Percentiles rank a stretch among this genome's conserved stretches.
These are phyloP conservation scores for Chaetomium strumarium DNA, from an alignment of 2,329 filamentous ascomycete species.

Conservation along the genomic window DNA sequence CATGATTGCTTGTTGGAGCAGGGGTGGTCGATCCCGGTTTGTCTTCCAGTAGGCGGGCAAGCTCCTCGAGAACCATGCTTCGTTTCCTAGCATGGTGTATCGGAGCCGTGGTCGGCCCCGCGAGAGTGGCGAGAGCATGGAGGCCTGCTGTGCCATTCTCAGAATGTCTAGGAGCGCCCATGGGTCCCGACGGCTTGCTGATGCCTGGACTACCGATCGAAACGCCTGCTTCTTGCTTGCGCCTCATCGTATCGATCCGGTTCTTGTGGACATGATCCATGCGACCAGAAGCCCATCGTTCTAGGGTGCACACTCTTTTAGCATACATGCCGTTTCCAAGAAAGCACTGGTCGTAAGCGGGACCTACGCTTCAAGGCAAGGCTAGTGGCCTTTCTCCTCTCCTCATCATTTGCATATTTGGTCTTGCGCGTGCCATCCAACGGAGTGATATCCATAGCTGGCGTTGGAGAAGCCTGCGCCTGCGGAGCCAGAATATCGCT, in stretches of 20 bases:
- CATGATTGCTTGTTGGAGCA: background rate
- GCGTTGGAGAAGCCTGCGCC: background rate
- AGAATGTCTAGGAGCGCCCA: background rate
- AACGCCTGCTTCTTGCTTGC: conserved; percentile 5
- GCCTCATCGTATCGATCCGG: conserved; percentile 14
- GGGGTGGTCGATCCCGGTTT: background rate
- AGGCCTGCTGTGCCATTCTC: background rate
- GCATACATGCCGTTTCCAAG: background rate
- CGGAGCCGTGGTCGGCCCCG: background rate
- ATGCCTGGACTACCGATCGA: background rate
- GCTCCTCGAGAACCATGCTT: background rate
- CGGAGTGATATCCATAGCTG: background rate
- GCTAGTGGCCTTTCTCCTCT: conserved; percentile 16
- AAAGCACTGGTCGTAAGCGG: background rate
- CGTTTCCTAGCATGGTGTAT: background rate
- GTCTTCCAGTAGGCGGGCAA: conserved; percentile 1
- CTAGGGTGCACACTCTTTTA: conserved; percentile 3
- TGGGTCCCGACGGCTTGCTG: background rate
- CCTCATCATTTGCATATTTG: conserved; percentile 12
- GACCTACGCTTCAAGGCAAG: conserved; percentile 16
- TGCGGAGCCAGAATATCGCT: conserved; percentile 17
- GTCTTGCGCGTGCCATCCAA: conserved; percentile 1
- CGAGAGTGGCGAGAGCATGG: background rate
- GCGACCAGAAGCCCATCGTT: conserved; percentile 21
- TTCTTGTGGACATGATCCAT: conserved; percentile 22